These are phyloP conservation scores for Zygoascus tannicola DNA, from an alignment of 805 yeast genomes.

Conservation along the genomic window DNA sequence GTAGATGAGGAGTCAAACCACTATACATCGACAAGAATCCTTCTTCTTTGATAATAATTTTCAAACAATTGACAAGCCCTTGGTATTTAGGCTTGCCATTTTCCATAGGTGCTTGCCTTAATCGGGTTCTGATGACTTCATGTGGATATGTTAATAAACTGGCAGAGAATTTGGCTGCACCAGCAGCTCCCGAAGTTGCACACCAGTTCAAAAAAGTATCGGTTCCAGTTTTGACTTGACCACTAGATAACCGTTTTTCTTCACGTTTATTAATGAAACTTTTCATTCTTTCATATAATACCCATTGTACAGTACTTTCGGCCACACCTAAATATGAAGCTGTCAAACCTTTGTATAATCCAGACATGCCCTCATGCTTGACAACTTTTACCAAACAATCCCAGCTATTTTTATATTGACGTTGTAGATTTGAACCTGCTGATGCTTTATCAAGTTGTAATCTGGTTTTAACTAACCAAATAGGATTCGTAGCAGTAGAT, in stretches of 20 bases:
- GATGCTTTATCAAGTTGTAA: constrained; percentile 69
- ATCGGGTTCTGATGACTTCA: constrained; percentile 90
- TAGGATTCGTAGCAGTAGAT: constrained; percentile 94
- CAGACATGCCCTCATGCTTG: constrained; percentile 65
- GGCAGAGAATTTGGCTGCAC: constrained; percentile 89
- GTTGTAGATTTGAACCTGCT: constrained; percentile 23
- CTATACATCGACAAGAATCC: constrained; percentile 93
- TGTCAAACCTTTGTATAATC: constrained; percentile 82
- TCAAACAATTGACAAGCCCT: constrained; percentile 82
- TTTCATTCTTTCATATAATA: constrained; percentile 92
- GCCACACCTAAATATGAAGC: constrained; percentile 91
- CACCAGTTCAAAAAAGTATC: constrained; percentile 82
- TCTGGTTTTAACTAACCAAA: constrained; percentile 93
- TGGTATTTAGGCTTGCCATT: constrained; percentile 80
- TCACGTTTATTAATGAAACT: constrained; percentile 47
- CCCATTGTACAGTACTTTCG: constrained; percentile 94
- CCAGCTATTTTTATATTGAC: constrained; percentile 69
- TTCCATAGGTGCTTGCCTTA: constrained; percentile 85
- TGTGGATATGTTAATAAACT: constrained; percentile 93
- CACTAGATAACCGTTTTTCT: constrained; percentile 31
- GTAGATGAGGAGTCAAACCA: constrained; percentile 91
- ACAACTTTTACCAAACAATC: constrained; percentile 71
- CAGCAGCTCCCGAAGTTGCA: constrained; percentile 96
- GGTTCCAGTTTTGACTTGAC: constrained; percentile 31
- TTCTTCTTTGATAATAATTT: constrained; percentile 78